Base-by-base conservation (phyloP, 192 early-diverging fungal species). In the Linnemannia hyalina region DNA sequence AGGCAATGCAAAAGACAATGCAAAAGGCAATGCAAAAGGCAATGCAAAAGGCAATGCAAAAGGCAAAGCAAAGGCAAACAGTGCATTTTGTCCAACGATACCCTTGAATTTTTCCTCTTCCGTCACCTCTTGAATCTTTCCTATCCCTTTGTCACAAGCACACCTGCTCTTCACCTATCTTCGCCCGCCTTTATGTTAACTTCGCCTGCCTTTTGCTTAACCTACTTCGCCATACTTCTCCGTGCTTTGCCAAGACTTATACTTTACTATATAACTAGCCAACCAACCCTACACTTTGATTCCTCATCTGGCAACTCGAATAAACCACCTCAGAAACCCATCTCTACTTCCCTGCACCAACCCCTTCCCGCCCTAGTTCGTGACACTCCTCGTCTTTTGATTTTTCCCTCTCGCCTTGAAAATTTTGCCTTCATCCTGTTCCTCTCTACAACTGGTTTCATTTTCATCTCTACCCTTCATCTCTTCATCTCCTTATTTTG, bases 401-500 rank as follows among this genome's bases (percentile, higher is more conserved):
- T 35, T 35, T 35, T 35, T 1, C 1, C 35, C 35, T 35, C 35
- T 35, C 1, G 35, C 35, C 35, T 35, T 35, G 35, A 35, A 35
- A 35, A 1, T 1, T 35, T 71, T 71, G 70, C 6, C 36, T 71
- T 80, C 78, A 73, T 80, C 79, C 72, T 74, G 20, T 74, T 80
- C 79, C 55, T 80, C 79, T 80, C 78, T 36, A 80, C 57, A 57
- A 73, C 55, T 47, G 55, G 78, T 49, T 73, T 80, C 55, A 80
- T 73, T 80, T 80, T 80, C 79, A 73, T 77, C 42, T 35, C 74
- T 55, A 74, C 46, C 52, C 55, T 77, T 77, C 75, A 32, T 80
- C 78, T 60, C 78, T 23, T 80, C 79, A 80, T 74, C 79, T 80
- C 79, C 74, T 80, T 80, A 74, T 74, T 74, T 73, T 80, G 78